Percentiles rank a stretch among this genome's conserved stretches.
phyloP scores from a whole-genome alignment of 768 basidiomycete species.

The Gloeopeniophorella convolvens region DNA sequence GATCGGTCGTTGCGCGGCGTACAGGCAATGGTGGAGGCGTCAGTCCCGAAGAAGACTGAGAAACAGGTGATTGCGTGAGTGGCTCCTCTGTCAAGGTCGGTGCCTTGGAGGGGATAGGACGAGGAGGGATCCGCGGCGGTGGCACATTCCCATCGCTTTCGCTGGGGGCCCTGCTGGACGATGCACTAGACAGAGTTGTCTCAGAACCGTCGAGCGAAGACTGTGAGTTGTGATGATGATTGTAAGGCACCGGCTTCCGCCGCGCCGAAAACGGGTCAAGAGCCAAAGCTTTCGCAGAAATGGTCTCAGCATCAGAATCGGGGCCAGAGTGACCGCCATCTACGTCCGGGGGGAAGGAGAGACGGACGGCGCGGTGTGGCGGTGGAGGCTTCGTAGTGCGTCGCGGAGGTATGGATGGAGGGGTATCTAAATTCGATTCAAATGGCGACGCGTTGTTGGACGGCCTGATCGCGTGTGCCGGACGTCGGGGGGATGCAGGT shows the following conservation, averaged over 20 bases:
- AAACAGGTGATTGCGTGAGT: conserved; percentile 6
- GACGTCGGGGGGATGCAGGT: neutral
- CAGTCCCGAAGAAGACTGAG: neutral
- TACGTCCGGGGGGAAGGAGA: conserved; percentile 9
- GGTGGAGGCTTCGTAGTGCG: neutral
- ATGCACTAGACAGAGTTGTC: neutral
- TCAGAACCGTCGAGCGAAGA: conserved; percentile 2
- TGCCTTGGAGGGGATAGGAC: neutral
- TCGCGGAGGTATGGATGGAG: neutral
- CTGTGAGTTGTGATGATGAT: neutral
- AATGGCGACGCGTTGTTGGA: conserved; percentile 7
- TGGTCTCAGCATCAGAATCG: neutral
- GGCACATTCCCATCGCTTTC: conserved; percentile 6
- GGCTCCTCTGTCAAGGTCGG: neutral
- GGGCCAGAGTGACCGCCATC: neutral
- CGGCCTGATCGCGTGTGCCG: neutral
- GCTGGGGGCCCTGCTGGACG: conserved; percentile 1
- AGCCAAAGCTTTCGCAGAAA: neutral
- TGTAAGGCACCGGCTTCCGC: neutral
- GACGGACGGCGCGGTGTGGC: conserved; percentile 9
- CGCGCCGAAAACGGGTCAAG: neutral
- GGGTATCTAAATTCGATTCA: neutral
- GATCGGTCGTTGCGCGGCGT: conserved; percentile 1
- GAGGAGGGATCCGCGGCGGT: conserved; percentile 8
- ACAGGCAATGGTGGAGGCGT: conserved; percentile 6